Evolutionary conservation across 805 yeast species (phyloP), one percentile per base, ranked within the genome.

Genomic region (Groenewaldozyma tartarivorans): DNA sequence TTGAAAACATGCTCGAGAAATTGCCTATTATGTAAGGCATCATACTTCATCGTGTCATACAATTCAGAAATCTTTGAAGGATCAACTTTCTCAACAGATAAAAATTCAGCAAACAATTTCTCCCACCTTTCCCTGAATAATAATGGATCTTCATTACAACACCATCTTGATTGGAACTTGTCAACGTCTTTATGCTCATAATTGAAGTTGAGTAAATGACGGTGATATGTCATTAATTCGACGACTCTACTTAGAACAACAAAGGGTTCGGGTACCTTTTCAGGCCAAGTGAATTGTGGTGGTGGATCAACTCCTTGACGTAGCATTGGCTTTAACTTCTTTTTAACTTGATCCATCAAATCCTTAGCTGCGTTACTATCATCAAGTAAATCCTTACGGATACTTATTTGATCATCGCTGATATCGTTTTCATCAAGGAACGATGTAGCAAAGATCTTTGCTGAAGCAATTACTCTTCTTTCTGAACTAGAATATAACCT

Each of bases 321-420:
- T 40, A 92, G 67, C 54, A 92, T 68, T 1, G 97, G 96, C 62
- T 92, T 92, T 56, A 92, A 71, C 67, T 88, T 86, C 75, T 92
- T 92, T 63, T 92, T 92, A 30, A 92, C 99, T 56, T 87, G 84
- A 56, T 92, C 99, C 97, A 90, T 92, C 38, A 86, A 68, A 58
- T 86, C 96, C 57, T 92, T 92, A 2, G 99, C 99, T 1, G 99
- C 99, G 58, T 92, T 92, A 35, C 94, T 81, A 62, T 92, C 99
- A 60, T 92, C 99, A 41, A 92, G 68, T 41, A 92, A 66, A 62
- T 90, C 96, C 61, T 90, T 92, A 46, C 96, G 70, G 20, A 90
- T 81, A 43, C 78, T 77, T 39, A 92, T 68, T 54, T 80, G 82
- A 52, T 80, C 88, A 44, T 81, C 86, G 0, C 90, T 84, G 20